Evolutionary conservation across 805 yeast species (phyloP).

Genomic region (Diddensiella caesifluorescens): DNA sequence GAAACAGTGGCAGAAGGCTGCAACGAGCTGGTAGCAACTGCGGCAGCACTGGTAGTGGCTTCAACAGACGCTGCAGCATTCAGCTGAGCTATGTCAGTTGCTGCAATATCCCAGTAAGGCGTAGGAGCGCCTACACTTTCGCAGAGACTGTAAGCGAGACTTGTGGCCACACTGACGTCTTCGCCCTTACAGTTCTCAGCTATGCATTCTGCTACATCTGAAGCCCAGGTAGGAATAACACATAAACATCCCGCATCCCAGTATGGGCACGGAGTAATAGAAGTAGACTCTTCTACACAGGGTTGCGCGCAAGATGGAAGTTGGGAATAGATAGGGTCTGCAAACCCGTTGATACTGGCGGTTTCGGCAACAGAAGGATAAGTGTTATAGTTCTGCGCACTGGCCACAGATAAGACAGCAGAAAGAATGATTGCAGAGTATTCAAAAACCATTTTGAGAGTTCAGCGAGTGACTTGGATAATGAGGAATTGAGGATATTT

Average conservation of each 20-base stretch:
- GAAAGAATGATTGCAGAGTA: too few relatives aligned
- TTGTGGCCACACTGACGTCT: slow-evolving; percentile 38
- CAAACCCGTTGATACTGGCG: slow-evolving; percentile 44
- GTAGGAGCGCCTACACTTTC: slow-evolving; percentile 36
- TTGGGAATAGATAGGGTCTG: slow-evolving; percentile 37
- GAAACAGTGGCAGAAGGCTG: slow-evolving; percentile 4
- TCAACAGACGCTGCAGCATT: slow-evolving; percentile 18
- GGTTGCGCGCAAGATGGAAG: slow-evolving; percentile 43
- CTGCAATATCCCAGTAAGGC: slow-evolving; percentile 14
- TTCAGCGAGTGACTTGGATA: too few relatives aligned
- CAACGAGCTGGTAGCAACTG: slow-evolving; percentile 9
- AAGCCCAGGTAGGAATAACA: slow-evolving; percentile 45
- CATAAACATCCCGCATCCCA: slow-evolving; percentile 51
- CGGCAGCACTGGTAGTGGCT: slow-evolving; percentile 13
- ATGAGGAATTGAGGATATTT: too few relatives aligned
- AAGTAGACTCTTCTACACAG: slow-evolving; percentile 25
- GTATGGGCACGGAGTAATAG: slow-evolving; percentile 45
- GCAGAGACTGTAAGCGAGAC: slow-evolving; percentile 41
- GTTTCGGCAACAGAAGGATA: slow-evolving; percentile 44
- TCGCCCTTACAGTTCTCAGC: slow-evolving; percentile 36
- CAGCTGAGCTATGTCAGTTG: slow-evolving; percentile 11
- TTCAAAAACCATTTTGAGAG: too few relatives aligned
- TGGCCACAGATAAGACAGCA: too few relatives aligned
- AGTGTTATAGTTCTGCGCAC: too few relatives aligned
- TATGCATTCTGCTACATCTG: slow-evolving; percentile 40